Evolutionary conservation across 2,329 filamentous ascomycete genomes (phyloP), one percentile per base, ranked within the genome.

Genomic region (Colletotrichum euphorbiae): DNA sequence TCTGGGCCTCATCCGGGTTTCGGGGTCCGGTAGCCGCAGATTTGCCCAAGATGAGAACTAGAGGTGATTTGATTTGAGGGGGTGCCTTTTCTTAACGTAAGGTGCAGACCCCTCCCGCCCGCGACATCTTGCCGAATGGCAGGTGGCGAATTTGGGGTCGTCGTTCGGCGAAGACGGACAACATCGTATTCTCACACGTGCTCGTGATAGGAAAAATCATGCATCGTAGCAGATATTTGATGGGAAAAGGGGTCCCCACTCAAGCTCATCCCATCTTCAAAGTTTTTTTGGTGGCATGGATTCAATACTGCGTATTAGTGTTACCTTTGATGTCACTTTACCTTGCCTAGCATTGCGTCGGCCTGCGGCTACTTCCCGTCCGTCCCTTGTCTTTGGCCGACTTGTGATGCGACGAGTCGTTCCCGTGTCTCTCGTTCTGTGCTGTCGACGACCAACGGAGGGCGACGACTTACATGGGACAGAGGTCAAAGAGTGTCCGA

Each of bases 401-500:
- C 15, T 9, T 38, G 36, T 38, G 48, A 59, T 65, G 55, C 54
- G 50, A 59, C 61, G 61, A 68, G 48, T 59, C 46, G 42, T 50
- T 50, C 38, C 42, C 45, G 46, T 48, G 38, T 21, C 38, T 67
- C 59, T 43, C 36, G 17, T 51, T 48, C 38, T 36, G 13, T 48
- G 17, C 31, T 19, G 24, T 13, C 48, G 28, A 1, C 28, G 17
- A 31, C 24, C 24, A 51, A 33, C 6, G 21, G 48, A 31, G 21
- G 48, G 28, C 24, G 48, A 6, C 48, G 48, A 36, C 48, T 45
- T n/a, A 45, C 42, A n/a, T 15, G 19, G 19, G 28, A 8, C 38
- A 68, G 46, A 51, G 61, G 65, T 68, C 61, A 68, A 65, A 65
- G 61, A 65, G 46, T 40, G 65, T 50, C 65, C 48, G 65, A 68